Conservation (phyloP, 2,329 filamentous ascomycete species). For the Lasiodiplodia sp. region DNA sequence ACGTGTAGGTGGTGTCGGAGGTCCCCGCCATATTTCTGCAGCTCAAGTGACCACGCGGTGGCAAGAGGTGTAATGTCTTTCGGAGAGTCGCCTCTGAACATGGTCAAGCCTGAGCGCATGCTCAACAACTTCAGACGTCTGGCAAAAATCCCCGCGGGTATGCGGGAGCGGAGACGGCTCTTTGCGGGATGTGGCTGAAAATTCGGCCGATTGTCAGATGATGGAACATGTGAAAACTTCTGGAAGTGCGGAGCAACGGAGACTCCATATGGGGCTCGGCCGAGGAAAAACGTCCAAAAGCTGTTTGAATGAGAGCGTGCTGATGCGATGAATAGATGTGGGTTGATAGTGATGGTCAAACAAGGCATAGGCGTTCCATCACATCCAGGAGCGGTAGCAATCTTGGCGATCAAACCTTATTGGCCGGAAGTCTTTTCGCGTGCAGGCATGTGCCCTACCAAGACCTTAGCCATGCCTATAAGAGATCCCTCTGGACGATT, state of each 20-base stretch:
- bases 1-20: neutral
- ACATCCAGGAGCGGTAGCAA: neutral
- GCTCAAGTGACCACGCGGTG: neutral
- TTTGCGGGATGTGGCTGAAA: neutral
- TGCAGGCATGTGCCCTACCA: neutral
- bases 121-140: slow-evolving; percentile 22
- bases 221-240: slow-evolving; percentile 10
- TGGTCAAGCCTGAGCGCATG: slow-evolving; percentile 6
- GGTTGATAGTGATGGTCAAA: neutral
- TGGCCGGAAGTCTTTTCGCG: neutral
- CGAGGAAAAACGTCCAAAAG: neutral
- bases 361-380: neutral
- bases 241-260: neutral
- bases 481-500: neutral
- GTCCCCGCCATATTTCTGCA: neutral
- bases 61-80: neutral
- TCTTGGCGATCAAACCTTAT: slow-evolving; percentile 10
- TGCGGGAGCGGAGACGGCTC: slow-evolving; percentile 10
- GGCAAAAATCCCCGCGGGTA: slow-evolving; percentile 4
- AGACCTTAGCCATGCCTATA: neutral
- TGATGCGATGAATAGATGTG: neutral
- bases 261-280: neutral
- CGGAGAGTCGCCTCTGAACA: neutral
- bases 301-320: neutral
- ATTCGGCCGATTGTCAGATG: neutral